phyloP scores from a whole-genome alignment of 2,329 filamentous ascomycete species.

The Arthroderma uncinatum region DNA sequence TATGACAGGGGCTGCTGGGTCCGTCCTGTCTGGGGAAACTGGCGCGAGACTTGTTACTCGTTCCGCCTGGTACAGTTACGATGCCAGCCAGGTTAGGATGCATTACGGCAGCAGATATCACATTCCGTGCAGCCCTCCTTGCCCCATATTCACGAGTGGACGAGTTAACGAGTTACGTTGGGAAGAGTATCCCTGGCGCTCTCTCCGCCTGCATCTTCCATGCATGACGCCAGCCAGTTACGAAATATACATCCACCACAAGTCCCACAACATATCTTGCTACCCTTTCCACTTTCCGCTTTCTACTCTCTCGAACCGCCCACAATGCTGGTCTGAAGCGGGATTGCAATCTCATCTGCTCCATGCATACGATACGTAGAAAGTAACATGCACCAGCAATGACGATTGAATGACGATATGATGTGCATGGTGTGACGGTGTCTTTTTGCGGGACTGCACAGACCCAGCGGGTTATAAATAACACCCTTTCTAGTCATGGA shows the following conservation, averaged over 20 bases:
- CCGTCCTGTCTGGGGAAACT: slow-evolving; percentile 1
- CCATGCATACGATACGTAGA: background rate
- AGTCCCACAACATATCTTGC: background rate
- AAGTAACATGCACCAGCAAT: background rate
- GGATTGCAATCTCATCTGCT: background rate
- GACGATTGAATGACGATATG: background rate
- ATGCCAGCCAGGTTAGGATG: background rate
- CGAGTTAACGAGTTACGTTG: background rate
- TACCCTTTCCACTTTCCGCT: background rate
- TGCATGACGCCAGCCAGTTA: background rate
- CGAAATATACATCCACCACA: background rate
- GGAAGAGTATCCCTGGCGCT: background rate
- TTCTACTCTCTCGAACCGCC: background rate
- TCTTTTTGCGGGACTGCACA: too few relatives aligned
- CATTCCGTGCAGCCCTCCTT: slow-evolving; percentile 2
- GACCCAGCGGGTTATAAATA: too few relatives aligned
- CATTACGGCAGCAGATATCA: background rate
- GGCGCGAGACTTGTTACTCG: slow-evolving; percentile 4
- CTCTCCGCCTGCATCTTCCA: background rate
- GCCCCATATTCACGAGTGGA: background rate
- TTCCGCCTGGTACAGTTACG: background rate
- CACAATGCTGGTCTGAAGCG: background rate
- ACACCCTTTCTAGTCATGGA: background rate
- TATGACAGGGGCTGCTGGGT: too few relatives aligned
- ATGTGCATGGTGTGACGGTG: background rate